Base-by-base conservation (phyloP, 2,329 filamentous ascomycete species). In the Alternaria sp. region DNA sequence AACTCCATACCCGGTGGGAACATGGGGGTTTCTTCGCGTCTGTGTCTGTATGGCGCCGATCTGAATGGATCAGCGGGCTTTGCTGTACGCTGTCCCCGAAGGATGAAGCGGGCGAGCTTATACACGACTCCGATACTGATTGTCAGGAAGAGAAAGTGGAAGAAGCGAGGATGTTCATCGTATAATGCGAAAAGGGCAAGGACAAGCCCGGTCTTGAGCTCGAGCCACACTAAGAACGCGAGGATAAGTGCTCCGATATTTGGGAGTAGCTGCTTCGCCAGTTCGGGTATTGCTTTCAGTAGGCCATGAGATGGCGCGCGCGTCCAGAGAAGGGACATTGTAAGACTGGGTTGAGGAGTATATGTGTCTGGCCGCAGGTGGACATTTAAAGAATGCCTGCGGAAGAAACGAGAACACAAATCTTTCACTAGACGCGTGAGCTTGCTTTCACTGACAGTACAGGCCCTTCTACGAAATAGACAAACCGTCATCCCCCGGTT, bases 1-100 rank as follows among this genome's bases (percentile, higher is more conserved):
- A 58, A 44, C 6, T 61, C 33, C 54, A 61, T 58, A 15, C 59
- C 54, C 3, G 54, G 59, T 2, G 54, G 54, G 7, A 43, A 51
- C 28, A 51, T 46, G 10, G 37, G 37, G 12, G 54, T 51, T 7
- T 6, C 18, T 37, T 14, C 20, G 12, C 18, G 43, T 11, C 11
- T n/a, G 20, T 28, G 37, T 46, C 26, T 55, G 21, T 37, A 37
- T 25, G 49, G 49, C 4, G 49, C 15, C 18, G 49, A 37, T 7
- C 18, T 51, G 5, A 37, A 51, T 9, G 15, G 3, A 2, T 37
- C 28, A 14, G 6, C 18, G 49, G 7, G 18, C 8, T 37, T 28
- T 14, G 8, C 5, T n/a, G 21, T 23, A 21, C 8, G 9, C 8
- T 23, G 49, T 2, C 9, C 12, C 7, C 28, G 20, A 14, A n/a